Percentiles rank a stretch among this genome's conserved stretches.
Evolutionary conservation across 441 rosid genomes (phyloP).

Genomic region (Viola pubescens): DNA sequence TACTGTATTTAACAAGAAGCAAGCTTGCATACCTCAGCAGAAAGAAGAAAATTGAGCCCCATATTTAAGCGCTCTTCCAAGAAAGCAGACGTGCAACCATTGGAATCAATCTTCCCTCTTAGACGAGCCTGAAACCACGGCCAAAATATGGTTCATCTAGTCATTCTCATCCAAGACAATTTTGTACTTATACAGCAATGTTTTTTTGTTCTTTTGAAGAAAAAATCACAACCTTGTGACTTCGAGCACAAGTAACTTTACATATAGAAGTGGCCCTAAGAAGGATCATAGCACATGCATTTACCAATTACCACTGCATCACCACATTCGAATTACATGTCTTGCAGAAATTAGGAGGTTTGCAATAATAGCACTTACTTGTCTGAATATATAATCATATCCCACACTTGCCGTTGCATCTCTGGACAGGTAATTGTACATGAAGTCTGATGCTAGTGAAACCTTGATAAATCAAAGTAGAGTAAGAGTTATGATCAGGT

Average conservation of each 20-base stretch:
- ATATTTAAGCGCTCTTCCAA: constrained; percentile 82
- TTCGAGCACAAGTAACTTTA: neutral
- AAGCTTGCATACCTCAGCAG: constrained; percentile 70
- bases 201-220: too few species aligned
- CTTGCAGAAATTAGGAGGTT: constrained; percentile 5
- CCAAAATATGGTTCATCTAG: neutral
- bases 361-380: constrained; percentile 36
- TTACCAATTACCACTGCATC: too few species aligned
- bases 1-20: too few species aligned
- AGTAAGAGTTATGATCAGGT: constrained; percentile 9
- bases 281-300: neutral
- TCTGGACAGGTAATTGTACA: constrained; percentile 77
- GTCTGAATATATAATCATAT: constrained; percentile 93
- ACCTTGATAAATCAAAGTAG: constrained; percentile 40
- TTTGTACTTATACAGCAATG: neutral
- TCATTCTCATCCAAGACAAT: neutral
- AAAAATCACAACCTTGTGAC: too few species aligned
- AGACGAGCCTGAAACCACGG: constrained; percentile 63
- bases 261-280: neutral
- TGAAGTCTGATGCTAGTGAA: constrained; percentile 77
- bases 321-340: too few species aligned
- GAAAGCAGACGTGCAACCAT: constrained; percentile 66
- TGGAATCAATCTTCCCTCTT: constrained; percentile 93
- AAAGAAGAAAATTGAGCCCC: constrained; percentile 83
- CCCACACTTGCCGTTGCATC: constrained; percentile 86